Evolutionary conservation across 345 rosid genomes (phyloP).

Genomic region (Dimocarpus longan): DNA sequence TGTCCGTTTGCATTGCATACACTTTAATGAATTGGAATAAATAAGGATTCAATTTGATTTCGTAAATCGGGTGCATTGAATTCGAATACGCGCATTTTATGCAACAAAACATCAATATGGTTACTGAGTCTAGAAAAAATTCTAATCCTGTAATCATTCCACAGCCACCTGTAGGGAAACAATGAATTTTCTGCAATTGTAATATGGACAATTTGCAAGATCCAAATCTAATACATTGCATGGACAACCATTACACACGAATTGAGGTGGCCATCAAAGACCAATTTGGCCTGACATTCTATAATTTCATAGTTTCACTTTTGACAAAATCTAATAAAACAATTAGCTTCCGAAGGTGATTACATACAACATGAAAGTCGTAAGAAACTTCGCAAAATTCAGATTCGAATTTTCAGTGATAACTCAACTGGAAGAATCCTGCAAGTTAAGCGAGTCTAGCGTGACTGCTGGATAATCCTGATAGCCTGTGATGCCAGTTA

Average conservation of each 20-base stretch:
- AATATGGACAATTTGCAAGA: background rate
- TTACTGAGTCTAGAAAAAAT: no score
- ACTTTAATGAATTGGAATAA: no score
- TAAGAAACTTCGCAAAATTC: background rate
- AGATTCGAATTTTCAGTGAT: background rate
- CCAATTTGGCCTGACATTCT: background rate
- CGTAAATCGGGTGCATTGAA: no score
- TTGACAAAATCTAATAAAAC: background rate
- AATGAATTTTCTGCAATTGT: background rate
- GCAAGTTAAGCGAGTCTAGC: slow-evolving; percentile 31
- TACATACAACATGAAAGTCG: slow-evolving; percentile 26
- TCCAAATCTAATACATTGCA: background rate
- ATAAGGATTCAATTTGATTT: no score
- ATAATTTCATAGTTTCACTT: background rate
- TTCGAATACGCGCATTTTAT: no score
- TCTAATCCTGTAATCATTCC: background rate
- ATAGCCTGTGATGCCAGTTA: slow-evolving; percentile 82
- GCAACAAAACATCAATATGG: background rate
- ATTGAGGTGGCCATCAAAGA: background rate
- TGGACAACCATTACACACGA: background rate
- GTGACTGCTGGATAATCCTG: slow-evolving; percentile 69
- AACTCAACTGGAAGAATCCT: background rate
- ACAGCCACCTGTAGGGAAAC: no score
- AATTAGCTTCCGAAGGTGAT: slow-evolving; percentile 9
- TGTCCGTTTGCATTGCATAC: background rate